Percentiles rank a stretch among this genome's conserved stretches.
Conservation (phyloP, 257 asterid species). For the Penstemon newberryi region DNA sequence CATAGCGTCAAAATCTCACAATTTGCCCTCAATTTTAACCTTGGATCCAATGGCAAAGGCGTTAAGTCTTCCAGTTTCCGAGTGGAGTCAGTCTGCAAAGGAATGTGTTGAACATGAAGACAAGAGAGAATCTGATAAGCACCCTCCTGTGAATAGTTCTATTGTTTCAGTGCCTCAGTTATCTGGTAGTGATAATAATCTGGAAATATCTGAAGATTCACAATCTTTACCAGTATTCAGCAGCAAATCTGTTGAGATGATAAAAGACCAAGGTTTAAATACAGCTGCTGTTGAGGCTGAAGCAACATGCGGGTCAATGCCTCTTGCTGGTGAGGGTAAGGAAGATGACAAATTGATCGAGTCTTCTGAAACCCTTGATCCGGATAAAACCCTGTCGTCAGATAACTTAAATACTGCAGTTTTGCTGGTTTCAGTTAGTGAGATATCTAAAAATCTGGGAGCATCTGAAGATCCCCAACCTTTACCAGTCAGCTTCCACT, state of each 20-base stretch:
- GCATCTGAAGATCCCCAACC: slow-evolving; percentile 31
- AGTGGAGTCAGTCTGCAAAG: slow-evolving; percentile 25
- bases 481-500: slow-evolving; percentile 22
- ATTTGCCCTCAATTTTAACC: slow-evolving; percentile 27
- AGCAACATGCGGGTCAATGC: slow-evolving; percentile 23
- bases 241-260: slow-evolving; percentile 28
- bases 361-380: slow-evolving; percentile 20
- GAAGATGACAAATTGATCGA: slow-evolving; percentile 23
- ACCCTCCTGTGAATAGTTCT: slow-evolving; percentile 29
- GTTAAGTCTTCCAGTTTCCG: slow-evolving; percentile 20
- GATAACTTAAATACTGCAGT: slow-evolving; percentile 28
- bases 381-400: slow-evolving; percentile 26
- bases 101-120: slow-evolving; percentile 30
- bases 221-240: slow-evolving; percentile 18
- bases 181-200: slow-evolving; percentile 29
- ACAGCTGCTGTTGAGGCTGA: slow-evolving; percentile 26
- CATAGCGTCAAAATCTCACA: slow-evolving; percentile 31
- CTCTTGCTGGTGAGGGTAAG: slow-evolving; percentile 29
- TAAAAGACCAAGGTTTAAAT: slow-evolving; percentile 30
- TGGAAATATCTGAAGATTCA: slow-evolving; percentile 32
- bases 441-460: slow-evolving; percentile 30
- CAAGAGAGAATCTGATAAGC: slow-evolving; percentile 25
- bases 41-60: slow-evolving; percentile 26
- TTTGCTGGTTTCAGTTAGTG: slow-evolving; percentile 28
- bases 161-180: slow-evolving; percentile 31